phyloP scores from a whole-genome alignment of 1,284 basidiomycete species.

The Hypsizygus ulmarius region DNA sequence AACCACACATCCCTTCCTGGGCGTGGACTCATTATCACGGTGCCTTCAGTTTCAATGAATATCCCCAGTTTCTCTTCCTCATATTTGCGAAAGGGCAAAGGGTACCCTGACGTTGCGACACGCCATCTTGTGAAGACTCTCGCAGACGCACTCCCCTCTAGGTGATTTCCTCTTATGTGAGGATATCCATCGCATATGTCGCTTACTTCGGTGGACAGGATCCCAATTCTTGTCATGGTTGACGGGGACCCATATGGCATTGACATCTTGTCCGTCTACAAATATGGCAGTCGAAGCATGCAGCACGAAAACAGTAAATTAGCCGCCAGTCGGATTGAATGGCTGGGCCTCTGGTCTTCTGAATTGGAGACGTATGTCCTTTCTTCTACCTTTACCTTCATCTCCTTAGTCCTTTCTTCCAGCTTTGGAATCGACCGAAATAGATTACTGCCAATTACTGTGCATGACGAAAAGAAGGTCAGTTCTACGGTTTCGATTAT shows the following conservation, averaged over 20 bases:
- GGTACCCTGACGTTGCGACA: constrained; percentile 90
- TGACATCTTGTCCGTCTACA: constrained; percentile 86
- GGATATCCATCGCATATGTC: background rate
- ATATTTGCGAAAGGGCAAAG: constrained; percentile 70
- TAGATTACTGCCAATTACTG: constrained; percentile 65
- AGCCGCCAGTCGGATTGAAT: constrained; percentile 64
- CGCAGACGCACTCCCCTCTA: constrained; percentile 57
- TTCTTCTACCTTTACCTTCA: constrained; percentile 1
- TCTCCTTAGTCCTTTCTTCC: constrained; percentile 5
- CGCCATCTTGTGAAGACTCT: constrained; percentile 76
- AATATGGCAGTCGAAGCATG: constrained; percentile 62
- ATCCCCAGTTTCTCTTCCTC: background rate
- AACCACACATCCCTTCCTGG: constrained; percentile 48
- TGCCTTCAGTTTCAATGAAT: constrained; percentile 23
- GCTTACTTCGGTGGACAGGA: constrained; percentile 37
- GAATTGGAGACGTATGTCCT: constrained; percentile 55
- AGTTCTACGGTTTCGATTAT: constrained; percentile 10
- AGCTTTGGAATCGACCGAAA: constrained; percentile 64
- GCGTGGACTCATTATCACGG: constrained; percentile 71
- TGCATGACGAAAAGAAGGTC: constrained; percentile 74
- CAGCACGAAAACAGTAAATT: constrained; percentile 63
- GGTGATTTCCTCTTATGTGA: constrained; percentile 20
- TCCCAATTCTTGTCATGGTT: constrained; percentile 76
- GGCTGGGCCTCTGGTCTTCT: constrained; percentile 75
- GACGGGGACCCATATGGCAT: constrained; percentile 90